phyloP scores from a whole-genome alignment of 78 protist genomes.

The Protostelium mycophagum region DNA sequence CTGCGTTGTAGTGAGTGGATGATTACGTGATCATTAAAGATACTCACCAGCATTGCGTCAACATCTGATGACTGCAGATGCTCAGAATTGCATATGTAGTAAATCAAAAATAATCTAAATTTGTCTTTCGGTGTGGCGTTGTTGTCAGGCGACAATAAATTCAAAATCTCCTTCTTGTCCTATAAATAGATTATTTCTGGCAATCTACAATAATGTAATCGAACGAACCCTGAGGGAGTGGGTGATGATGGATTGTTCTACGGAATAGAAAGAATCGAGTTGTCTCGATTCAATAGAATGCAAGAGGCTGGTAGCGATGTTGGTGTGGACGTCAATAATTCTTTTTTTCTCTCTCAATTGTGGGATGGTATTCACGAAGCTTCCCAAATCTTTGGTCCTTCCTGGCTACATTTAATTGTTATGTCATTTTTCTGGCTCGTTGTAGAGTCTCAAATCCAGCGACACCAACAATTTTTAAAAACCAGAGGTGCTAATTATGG shows the following conservation, averaged over 20 bases:
- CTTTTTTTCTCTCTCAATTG: conserved; percentile 66
- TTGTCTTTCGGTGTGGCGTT: conserved; percentile 71
- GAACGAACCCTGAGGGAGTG: conserved; percentile 12
- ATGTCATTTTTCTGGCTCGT: not conserved
- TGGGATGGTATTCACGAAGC: conserved; percentile 2
- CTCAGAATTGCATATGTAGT: conserved; percentile 9
- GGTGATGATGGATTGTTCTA: conserved; percentile 61
- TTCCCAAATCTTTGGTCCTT: conserved; percentile 4
- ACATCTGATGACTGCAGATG: conserved; percentile 9
- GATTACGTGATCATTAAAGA: not conserved
- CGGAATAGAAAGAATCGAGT: conserved; percentile 63
- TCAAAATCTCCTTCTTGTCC: conserved; percentile 43
- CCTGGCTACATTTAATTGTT: not conserved
- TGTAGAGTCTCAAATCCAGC: not conserved
- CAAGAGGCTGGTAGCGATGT: conserved; percentile 70
- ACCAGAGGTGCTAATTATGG: no score
- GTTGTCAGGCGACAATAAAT: conserved; percentile 42
- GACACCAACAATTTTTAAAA: no score
- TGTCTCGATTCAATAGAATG: conserved; percentile 50
- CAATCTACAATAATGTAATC: not conserved
- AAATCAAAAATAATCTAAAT: conserved; percentile 71
- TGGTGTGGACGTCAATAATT: conserved; percentile 65
- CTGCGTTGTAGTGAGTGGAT: conserved; percentile 18
- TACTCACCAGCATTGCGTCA: not conserved
- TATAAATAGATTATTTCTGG: not conserved